Evolutionary conservation across 2,329 filamentous ascomycete species (phyloP).

Genomic region (Ramichloridium luteum): DNA sequence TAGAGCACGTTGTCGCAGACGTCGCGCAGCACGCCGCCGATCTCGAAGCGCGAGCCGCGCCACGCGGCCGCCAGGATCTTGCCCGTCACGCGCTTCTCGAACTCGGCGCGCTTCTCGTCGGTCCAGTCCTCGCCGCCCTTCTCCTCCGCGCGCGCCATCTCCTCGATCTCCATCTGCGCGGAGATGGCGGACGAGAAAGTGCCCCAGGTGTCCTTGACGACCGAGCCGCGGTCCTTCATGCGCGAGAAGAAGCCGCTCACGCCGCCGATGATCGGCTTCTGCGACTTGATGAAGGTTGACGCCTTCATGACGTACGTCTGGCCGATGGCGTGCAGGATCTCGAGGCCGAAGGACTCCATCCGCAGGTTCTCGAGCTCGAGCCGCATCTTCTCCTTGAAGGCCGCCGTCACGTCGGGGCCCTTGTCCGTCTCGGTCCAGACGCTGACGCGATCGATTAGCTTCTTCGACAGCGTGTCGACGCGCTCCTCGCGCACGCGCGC

Average conservation of each 20-base stretch:
- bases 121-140: constrained; percentile 95
- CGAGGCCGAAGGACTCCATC: constrained; percentile 96
- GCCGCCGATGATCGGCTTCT: constrained; percentile 73
- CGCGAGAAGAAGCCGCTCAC: constrained; percentile 90
- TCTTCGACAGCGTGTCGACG: constrained; percentile 69
- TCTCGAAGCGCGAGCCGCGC: constrained; percentile 94
- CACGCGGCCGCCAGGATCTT: constrained; percentile 97
- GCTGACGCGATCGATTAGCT: constrained; percentile 78
- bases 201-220: constrained; percentile 97
- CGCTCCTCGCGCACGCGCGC: constrained; percentile 76
- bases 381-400: constrained; percentile 87
- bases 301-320: constrained; percentile 82
- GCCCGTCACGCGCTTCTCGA: constrained; percentile 87
- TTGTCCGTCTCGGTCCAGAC: constrained; percentile 98
- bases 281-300: constrained; percentile 76
- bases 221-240: constrained; percentile 88
- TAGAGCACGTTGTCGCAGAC: constrained; percentile 84
- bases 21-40: constrained; percentile 86
- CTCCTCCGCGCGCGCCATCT: constrained; percentile 95
- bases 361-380: constrained; percentile 96
- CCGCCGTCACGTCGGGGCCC: constrained; percentile 65
- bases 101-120: constrained; percentile 90
- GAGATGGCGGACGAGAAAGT: constrained; percentile 94
- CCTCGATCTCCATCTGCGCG: constrained; percentile 96
- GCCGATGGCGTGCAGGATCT: constrained; percentile 91